Base-by-base conservation (phyloP, 177 flowering plant genomes). In the Tripterygium wilfordii region DNA sequence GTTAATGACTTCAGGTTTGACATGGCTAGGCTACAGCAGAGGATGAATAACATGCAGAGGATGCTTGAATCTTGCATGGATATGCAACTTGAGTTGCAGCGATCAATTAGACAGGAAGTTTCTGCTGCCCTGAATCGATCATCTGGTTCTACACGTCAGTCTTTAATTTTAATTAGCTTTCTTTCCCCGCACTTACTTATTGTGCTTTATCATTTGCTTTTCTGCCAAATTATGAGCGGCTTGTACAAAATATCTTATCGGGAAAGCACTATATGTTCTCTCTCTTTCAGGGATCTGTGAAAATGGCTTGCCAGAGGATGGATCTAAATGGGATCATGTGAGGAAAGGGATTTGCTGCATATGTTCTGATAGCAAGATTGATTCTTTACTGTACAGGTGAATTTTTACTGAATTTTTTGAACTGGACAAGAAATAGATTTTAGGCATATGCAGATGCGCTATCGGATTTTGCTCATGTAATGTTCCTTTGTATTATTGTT, bases 41-140 rank as follows among this genome's bases (percentile, higher is more conserved):
- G 96, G 64, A 74, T 94, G 95, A 76, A 77, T 56, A 75, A 76
- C 61, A 80, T 94, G 96, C 96, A 94, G 72, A 78, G 80, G 63
- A 89, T 83, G 96, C 72, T 94, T 49, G 99, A 87, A 52, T 74
- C 96, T 18, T 94, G 99, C 76, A 94, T 94, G 95, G 92, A 94
- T 44, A 84, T 86, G 96, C 97, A 94, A 61, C 78, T 94, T 22
- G 97, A 94, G 81, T 63, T 94, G 72, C 99, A 89, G 58, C 91
- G 97, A n/a, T 77, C 95, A 12, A 76, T 92, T 16, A 69, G 82
- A 50, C 97, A 86, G 51, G 97, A 94, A 67, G 86, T 89, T 19
- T 86, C 97, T 47, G 86, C 95, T 14, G 96, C 99, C 42, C 55
- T 94, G 42, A 89, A 86, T 64, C 77, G 96, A 25, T 49, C 85